These are phyloP conservation scores for Coelastrella sp. DNA, from an alignment of 139 green algal genomes.

Conservation along the genomic window DNA sequence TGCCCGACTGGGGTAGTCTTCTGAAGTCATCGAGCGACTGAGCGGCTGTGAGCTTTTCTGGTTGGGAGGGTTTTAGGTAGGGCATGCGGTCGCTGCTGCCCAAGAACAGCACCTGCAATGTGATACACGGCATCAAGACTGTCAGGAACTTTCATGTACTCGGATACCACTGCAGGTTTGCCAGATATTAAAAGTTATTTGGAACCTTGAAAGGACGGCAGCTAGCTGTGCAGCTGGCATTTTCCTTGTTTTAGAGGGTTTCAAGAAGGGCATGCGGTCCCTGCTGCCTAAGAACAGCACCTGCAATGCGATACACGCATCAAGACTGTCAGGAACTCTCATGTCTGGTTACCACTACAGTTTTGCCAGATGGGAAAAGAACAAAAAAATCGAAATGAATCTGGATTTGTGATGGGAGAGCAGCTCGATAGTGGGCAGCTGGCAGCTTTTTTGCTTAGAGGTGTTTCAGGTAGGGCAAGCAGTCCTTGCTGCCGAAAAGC, in stretches of 20 bases:
- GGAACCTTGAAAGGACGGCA: too few relatives aligned
- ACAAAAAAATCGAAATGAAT: too few relatives aligned
- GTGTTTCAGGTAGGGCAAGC: too few relatives aligned
- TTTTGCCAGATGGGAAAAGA: neutral
- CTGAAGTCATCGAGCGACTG: neutral
- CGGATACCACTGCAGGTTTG: neutral
- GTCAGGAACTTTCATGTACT: neutral
- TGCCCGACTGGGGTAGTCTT: neutral
- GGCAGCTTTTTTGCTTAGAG: too few relatives aligned
- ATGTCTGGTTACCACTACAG: neutral
- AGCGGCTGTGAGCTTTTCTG: neutral
- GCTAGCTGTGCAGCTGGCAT: too few relatives aligned
- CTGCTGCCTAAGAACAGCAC: neutral
- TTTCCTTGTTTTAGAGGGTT: too few relatives aligned
- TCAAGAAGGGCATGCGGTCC: too few relatives aligned
- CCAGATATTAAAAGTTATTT: neutral
- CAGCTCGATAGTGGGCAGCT: too few relatives aligned
- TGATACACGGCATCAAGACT: neutral
- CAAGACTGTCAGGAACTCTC: neutral
- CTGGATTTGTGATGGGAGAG: too few relatives aligned
- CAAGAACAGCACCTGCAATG: conserved; percentile 26
- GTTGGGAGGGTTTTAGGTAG: neutral
- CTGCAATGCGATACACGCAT: neutral
- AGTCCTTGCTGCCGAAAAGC: too few relatives aligned
- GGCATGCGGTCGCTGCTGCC: neutral